Conservation (phyloP, 192 early-diverging fungal species). For the Gigaspora rosea region DNA sequence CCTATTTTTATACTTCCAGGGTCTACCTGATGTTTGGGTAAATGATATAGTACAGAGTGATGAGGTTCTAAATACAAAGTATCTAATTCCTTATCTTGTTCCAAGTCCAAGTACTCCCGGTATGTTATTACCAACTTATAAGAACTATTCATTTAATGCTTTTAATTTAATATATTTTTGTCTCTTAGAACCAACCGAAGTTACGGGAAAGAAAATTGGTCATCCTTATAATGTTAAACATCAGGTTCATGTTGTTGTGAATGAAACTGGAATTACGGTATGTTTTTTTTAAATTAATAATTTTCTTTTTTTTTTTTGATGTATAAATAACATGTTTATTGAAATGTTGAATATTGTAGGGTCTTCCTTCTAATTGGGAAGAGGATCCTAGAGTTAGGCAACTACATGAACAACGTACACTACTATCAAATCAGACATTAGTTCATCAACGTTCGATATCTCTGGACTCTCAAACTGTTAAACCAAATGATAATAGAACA, state of each 20-base stretch:
- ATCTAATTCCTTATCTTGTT: conserved; percentile 56
- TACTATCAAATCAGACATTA: conserved; percentile 12
- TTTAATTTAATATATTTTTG: conserved; percentile 13
- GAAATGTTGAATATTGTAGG: conserved; percentile 34
- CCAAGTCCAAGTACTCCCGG: conserved; percentile 37
- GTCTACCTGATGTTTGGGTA: conserved; percentile 61
- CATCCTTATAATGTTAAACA: conserved; percentile 57
- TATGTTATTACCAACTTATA: neutral
- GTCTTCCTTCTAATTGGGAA: conserved; percentile 53
- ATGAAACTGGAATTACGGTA: conserved; percentile 37
- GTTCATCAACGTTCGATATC: conserved; percentile 16
- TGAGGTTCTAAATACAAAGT: conserved; percentile 54
- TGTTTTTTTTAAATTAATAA: neutral
- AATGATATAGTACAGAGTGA: conserved; percentile 50
- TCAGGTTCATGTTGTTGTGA: conserved; percentile 53
- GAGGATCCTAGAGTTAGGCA: conserved; percentile 45
- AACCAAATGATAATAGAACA: neutral
- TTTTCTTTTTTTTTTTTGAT: no score
- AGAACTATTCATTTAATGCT: conserved; percentile 24
- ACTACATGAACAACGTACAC: conserved; percentile 42
- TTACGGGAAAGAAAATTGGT: conserved; percentile 42
- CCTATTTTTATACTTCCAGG: conserved; percentile 22
- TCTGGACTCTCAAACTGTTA: conserved; percentile 3
- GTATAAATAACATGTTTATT: no score
- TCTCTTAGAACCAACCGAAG: neutral